Evolutionary conservation across 2,329 filamentous ascomycete species (phyloP).

Genomic region (Cladorrhinum sp.): DNA sequence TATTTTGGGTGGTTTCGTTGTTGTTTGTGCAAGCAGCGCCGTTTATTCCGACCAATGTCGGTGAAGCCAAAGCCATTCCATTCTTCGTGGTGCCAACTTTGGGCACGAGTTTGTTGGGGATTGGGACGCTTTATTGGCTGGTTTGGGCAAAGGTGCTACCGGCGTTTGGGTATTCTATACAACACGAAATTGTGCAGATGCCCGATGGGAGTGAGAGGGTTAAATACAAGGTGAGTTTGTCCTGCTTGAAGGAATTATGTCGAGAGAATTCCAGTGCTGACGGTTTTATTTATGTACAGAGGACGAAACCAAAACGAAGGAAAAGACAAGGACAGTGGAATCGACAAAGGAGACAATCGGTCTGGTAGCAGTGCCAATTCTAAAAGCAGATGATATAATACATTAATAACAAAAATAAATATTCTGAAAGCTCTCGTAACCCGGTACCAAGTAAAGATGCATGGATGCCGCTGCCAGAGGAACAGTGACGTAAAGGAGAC

Average conservation of each 20-base stretch:
- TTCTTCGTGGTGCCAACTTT: slow-evolving; percentile 36
- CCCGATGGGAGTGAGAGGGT: slow-evolving; percentile 33
- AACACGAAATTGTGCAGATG: slow-evolving; percentile 33
- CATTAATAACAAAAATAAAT: background rate
- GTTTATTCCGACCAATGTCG: slow-evolving; percentile 28
- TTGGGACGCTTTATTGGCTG: slow-evolving; percentile 29
- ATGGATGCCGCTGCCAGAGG: slow-evolving; percentile 1
- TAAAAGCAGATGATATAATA: background rate
- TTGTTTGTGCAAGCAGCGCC: slow-evolving; percentile 29
- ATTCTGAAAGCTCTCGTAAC: background rate
- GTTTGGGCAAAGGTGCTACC: slow-evolving; percentile 31
- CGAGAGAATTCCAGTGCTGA: background rate
- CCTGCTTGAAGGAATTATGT: background rate
- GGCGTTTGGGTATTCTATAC: slow-evolving; percentile 30
- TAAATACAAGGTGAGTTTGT: slow-evolving; percentile 30
- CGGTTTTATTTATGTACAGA: slow-evolving; percentile 11
- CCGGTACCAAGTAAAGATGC: background rate
- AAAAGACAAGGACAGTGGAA: slow-evolving; percentile 19
- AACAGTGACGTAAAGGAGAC: background rate
- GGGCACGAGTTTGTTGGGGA: slow-evolving; percentile 33
- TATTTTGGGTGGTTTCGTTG: slow-evolving; percentile 32
- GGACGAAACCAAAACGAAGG: slow-evolving; percentile 27
- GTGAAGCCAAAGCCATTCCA: slow-evolving; percentile 15
- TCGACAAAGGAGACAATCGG: slow-evolving; percentile 17
- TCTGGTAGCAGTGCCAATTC: slow-evolving; percentile 19